These are phyloP conservation scores for Naegleria fowleri DNA, from an alignment of 208 protist genomes.

Conservation along the genomic window DNA sequence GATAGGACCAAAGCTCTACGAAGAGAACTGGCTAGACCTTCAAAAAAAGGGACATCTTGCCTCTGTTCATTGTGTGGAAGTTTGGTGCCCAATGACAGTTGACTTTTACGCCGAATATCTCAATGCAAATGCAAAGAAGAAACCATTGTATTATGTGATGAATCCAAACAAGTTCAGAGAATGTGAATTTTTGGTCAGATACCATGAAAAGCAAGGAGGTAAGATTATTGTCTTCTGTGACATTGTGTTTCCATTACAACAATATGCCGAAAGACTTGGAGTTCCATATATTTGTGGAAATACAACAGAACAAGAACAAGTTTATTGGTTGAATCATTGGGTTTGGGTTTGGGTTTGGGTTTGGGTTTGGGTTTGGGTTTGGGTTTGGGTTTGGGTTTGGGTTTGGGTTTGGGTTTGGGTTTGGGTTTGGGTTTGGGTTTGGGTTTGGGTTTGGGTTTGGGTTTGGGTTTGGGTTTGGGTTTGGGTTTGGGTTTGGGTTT, in stretches of 20 bases:
- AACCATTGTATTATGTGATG: conserved; percentile 54
- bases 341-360: too few relatives aligned
- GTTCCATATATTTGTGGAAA: conserved; percentile 85
- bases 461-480: too few relatives aligned
- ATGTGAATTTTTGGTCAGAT: conserved; percentile 62
- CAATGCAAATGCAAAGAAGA: conserved; percentile 19
- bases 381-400: too few relatives aligned
- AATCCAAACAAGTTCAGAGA: conserved; percentile 82
- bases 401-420: too few relatives aligned
- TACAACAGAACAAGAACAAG: conserved; percentile 78
- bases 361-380: too few relatives aligned
- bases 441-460: too few relatives aligned
- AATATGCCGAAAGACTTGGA: conserved; percentile 50
- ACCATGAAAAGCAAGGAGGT: conserved; percentile 59
- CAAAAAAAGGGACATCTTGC: conserved; percentile 74
- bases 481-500: too few relatives aligned
- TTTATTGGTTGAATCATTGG: too few relatives aligned
- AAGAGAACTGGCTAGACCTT: conserved; percentile 97
- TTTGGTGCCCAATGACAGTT: conserved; percentile 91
- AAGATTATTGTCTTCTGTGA: conserved; percentile 86
- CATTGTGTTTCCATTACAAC: conserved; percentile 62
- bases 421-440: too few relatives aligned
- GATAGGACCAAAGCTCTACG: conserved; percentile 98
- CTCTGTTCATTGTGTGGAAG: conserved; percentile 91
- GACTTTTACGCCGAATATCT: conserved; percentile 61